These are phyloP conservation scores for Alternaria gansuensis DNA, from an alignment of 2,329 filamentous ascomycete species.

Conservation along the genomic window DNA sequence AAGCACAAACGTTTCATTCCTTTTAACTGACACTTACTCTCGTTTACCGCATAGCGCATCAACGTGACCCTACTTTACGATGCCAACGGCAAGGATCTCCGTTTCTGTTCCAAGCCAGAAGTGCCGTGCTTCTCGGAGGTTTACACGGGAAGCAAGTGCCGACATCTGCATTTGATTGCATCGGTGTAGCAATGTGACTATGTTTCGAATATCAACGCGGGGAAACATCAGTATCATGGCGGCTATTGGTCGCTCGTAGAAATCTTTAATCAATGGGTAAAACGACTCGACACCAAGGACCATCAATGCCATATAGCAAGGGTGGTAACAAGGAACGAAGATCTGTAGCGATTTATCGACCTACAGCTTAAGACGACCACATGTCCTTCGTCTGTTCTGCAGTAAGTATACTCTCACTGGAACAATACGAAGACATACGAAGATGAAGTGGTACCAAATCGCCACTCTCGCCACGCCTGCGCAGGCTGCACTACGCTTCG, in stretches of 20 bases:
- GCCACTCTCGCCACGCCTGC: constrained; percentile 26
- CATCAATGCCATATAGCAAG: constrained; percentile 10
- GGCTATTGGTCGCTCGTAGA: constrained; percentile 13
- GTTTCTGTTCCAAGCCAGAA: background rate
- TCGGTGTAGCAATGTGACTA: background rate
- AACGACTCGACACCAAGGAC: constrained; percentile 11
- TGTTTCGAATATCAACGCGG: constrained; percentile 3
- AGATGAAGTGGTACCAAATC: constrained; percentile 33
- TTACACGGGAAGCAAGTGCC: constrained; percentile 17
- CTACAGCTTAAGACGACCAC: constrained; percentile 10
- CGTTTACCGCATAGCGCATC: background rate
- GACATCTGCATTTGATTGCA: constrained; percentile 12
- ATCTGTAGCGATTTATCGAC: background rate
- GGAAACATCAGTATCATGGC: background rate
- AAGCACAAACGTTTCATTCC: background rate
- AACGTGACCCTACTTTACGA: background rate
- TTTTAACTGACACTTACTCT: background rate
- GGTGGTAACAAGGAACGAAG: background rate
- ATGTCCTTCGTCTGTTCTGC: background rate
- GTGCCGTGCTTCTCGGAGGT: constrained; percentile 15
- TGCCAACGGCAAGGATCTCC: background rate
- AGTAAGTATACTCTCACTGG: background rate
- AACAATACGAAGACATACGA: constrained; percentile 6
- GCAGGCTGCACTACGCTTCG: constrained; percentile 38
- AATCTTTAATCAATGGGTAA: constrained; percentile 21